These are phyloP conservation scores for Trichoderma sp. DNA, from an alignment of 2,329 filamentous ascomycete species.

Conservation along the genomic window DNA sequence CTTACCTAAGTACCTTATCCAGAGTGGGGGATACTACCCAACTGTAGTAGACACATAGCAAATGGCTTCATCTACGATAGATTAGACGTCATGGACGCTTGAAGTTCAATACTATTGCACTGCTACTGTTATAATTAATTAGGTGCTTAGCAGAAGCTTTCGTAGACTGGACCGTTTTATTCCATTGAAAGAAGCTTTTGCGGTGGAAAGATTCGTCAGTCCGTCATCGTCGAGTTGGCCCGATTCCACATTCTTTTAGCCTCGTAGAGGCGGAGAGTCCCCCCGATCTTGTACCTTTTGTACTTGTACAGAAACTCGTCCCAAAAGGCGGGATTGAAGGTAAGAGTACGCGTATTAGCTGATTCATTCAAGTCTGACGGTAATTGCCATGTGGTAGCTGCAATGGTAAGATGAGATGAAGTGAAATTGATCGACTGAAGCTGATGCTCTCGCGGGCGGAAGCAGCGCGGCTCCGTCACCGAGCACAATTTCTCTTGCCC, in stretches of 20 bases:
- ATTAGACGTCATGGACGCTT: not conserved
- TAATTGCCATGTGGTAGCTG: slow-evolving; percentile 2
- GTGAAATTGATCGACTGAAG: not conserved
- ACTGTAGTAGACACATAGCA: not conserved
- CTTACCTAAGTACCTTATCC: not conserved
- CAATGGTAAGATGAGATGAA: not conserved
- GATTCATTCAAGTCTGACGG: not conserved
- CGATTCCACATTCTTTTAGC: slow-evolving; percentile 8
- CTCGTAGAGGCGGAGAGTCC: not conserved
- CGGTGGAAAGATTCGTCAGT: not conserved
- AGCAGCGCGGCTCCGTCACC: not conserved
- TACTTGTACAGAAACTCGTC: not conserved
- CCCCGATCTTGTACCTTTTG: not conserved
- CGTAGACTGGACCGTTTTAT: not conserved
- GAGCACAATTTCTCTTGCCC: not conserved
- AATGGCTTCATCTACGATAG: not conserved
- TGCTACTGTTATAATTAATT: not conserved
- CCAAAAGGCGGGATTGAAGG: not conserved
- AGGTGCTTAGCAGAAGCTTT: not conserved
- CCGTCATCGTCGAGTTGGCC: slow-evolving; percentile 3
- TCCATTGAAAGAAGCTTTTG: slow-evolving; percentile 3
- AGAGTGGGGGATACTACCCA: not conserved
- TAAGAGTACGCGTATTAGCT: not conserved
- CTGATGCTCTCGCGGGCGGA: not conserved
- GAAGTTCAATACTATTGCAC: not conserved